These are phyloP conservation scores for Secale cereale DNA, from an alignment of 176 grass and related monocot species.

Conservation along the genomic window DNA sequence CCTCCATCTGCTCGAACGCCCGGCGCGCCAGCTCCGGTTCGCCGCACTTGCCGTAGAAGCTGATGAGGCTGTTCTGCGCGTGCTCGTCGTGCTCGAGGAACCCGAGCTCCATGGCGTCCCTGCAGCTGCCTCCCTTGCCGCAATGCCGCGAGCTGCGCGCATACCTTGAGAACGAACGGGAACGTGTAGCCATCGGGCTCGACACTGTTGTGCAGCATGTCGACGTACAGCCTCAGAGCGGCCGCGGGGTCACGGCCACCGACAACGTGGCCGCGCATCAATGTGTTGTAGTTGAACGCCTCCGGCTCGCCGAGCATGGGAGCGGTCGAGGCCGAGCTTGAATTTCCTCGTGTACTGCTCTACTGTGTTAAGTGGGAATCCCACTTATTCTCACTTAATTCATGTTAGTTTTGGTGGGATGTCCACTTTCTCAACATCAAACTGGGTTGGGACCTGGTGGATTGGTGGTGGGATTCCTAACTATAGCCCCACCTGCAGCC, in stretches of 20 bases:
- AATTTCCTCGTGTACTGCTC: constrained; percentile 44
- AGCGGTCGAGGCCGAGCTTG: constrained; percentile 65
- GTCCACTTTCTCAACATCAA: no score
- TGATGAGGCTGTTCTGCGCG: constrained; percentile 73
- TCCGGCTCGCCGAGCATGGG: constrained; percentile 49
- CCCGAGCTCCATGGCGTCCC: constrained; percentile 51
- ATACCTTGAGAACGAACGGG: constrained; percentile 67
- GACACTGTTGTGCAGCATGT: constrained; percentile 41
- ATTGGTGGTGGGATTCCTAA: no score
- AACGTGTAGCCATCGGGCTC: constrained; percentile 64
- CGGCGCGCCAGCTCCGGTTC: constrained; percentile 34
- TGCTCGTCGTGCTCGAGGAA: constrained; percentile 48
- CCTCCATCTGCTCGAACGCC: constrained; percentile 41
- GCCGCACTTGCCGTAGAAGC: constrained; percentile 76
- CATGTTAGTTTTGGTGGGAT: no score
- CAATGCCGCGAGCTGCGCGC: constrained; percentile 35
- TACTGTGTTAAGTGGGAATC: no score
- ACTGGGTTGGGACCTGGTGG: no score
- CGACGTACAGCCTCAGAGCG: constrained; percentile 45
- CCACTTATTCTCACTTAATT: no score
- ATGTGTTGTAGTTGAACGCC: constrained; percentile 79
- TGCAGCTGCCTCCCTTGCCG: constrained; percentile 55
- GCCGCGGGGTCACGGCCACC: constrained; percentile 29
- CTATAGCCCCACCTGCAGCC: no score
- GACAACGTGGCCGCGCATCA: constrained; percentile 56